Conservation (phyloP, 2,329 filamentous ascomycete species). For the Epichloe hybrida region DNA sequence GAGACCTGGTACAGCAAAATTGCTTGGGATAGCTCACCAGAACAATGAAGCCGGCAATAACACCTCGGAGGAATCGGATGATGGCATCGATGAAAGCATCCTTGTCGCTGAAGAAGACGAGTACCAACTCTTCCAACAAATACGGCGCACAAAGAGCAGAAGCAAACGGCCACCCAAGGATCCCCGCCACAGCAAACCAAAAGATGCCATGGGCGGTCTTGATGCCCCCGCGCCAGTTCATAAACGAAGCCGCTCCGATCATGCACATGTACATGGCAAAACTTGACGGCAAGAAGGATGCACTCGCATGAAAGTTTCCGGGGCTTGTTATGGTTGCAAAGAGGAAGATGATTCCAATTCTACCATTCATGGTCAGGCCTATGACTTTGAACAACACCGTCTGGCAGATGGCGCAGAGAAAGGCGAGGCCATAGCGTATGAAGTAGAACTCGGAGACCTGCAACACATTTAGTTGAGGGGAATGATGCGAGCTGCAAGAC, state of each 20-base stretch:
- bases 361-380: conserved; percentile 61
- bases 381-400: conserved; percentile 69
- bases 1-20: background rate
- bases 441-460: conserved; percentile 72
- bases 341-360: conserved; percentile 76
- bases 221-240: conserved; percentile 73
- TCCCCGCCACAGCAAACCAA: conserved; percentile 76
- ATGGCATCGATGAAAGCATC: conserved; percentile 47
- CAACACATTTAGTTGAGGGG: background rate
- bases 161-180: conserved; percentile 91
- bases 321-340: conserved; percentile 65
- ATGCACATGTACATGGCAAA: conserved; percentile 94
- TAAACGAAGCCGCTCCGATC: conserved; percentile 75
- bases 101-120: conserved; percentile 38
- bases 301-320: conserved; percentile 85
- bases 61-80: conserved; percentile 52
- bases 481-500: too few relatives aligned
- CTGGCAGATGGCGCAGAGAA: conserved; percentile 69
- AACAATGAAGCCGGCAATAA: conserved; percentile 50
- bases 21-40: conserved; percentile 37
- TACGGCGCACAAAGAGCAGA: conserved; percentile 72
- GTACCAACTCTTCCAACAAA: conserved; percentile 59
- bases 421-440: conserved; percentile 60
- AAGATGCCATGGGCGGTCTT: conserved; percentile 74
- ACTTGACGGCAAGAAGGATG: conserved; percentile 79